Percentiles rank a stretch among this genome's conserved stretches.
phyloP scores from a whole-genome alignment of 75 land plant species.

The Picea glauca region DNA sequence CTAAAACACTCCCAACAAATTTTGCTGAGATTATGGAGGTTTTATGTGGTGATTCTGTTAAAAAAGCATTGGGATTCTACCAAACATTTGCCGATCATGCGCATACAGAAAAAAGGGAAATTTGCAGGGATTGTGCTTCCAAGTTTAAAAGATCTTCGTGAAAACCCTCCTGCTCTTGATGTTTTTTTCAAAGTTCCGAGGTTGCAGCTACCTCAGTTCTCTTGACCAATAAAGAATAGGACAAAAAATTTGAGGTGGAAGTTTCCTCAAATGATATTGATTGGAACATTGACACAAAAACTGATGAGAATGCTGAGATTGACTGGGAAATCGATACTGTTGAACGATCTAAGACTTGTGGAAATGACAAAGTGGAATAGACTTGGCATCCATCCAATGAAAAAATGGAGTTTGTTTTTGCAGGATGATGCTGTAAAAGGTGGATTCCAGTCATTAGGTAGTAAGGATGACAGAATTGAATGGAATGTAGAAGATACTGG shows the following conservation, averaged over 20 bases:
- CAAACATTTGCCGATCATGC: slow-evolving; percentile 64
- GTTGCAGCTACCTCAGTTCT: slow-evolving; percentile 21
- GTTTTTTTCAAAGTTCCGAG: slow-evolving; percentile 28
- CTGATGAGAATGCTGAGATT: slow-evolving; percentile 46
- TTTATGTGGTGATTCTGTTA: slow-evolving; percentile 44
- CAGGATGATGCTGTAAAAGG: background rate
- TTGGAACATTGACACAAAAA: slow-evolving; percentile 40
- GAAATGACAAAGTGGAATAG: slow-evolving; percentile 23
- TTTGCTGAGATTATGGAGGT: slow-evolving; percentile 60
- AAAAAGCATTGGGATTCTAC: slow-evolving; percentile 71
- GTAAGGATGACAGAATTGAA: slow-evolving; percentile 10
- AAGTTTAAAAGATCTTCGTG: slow-evolving; percentile 50
- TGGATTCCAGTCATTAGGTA: background rate
- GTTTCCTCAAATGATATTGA: slow-evolving; percentile 34
- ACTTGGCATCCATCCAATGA: background rate
- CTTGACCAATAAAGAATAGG: background rate
- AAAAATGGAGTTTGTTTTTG: background rate
- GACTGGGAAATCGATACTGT: slow-evolving; percentile 77
- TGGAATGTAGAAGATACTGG: slow-evolving; percentile 11
- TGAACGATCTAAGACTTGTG: slow-evolving; percentile 43
- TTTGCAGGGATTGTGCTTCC: slow-evolving; percentile 26
- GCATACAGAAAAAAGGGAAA: slow-evolving; percentile 57
- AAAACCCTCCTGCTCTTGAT: slow-evolving; percentile 49
- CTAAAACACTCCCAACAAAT: slow-evolving; percentile 69
- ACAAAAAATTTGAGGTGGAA: slow-evolving; percentile 5